Conservation (phyloP, 169 alveolate genomes). For the Toxoplasma gondii region DNA sequence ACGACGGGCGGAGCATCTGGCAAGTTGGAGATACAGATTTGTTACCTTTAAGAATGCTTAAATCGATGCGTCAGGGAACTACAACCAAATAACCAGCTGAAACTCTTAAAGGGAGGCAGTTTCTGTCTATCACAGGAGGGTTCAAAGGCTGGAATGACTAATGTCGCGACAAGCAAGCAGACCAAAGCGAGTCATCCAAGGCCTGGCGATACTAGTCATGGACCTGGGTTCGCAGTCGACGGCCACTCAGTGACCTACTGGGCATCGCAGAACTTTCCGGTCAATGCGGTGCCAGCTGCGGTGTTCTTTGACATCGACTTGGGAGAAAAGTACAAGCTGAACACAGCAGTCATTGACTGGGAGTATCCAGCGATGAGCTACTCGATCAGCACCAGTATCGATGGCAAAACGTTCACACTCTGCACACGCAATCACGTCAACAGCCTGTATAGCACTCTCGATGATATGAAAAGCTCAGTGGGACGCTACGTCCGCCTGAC, state of each 20-base stretch:
- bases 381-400: conserved; percentile 75
- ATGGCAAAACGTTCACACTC: conserved; percentile 76
- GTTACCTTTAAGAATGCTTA: not conserved
- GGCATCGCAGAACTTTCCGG: conserved; percentile 67
- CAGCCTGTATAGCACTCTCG: conserved; percentile 74
- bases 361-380: conserved; percentile 87
- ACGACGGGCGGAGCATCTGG: conserved; percentile 67
- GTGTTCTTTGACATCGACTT: conserved; percentile 82
- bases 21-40: not conserved
- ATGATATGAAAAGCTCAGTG: conserved; percentile 73
- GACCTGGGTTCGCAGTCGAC: conserved; percentile 84
- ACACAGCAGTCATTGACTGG: conserved; percentile 84
- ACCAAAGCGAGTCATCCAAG: conserved; percentile 80
- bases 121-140: conserved; percentile 88
- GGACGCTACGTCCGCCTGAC: conserved; percentile 77
- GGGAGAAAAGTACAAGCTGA: conserved; percentile 81
- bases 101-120: conserved; percentile 86
- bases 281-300: conserved; percentile 75
- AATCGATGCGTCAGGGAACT: conserved; percentile 81
- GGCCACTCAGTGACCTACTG: conserved; percentile 86
- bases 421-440: conserved; percentile 60
- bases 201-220: conserved; percentile 72
- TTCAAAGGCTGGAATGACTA: conserved; percentile 84
- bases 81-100: conserved; percentile 87
- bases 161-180: conserved; percentile 83